Base-by-base conservation (phyloP, 164 flowering plant species). In the Aristolochia californica region DNA sequence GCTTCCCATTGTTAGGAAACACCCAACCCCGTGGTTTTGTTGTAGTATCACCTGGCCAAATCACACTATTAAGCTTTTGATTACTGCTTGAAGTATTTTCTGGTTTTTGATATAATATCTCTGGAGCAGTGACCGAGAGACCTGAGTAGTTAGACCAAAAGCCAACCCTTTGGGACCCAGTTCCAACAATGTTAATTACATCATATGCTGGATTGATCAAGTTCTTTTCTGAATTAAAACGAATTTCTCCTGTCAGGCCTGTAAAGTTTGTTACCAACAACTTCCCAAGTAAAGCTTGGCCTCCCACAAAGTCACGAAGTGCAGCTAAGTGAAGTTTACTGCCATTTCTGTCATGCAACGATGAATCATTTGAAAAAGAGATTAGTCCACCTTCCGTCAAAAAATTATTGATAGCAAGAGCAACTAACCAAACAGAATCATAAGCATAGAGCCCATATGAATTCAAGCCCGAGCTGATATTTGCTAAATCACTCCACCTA, bases 121-220 rank as follows among this genome's bases (percentile, higher is more conserved):
- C 98, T 16, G 98, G 98, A 56, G 83, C 28, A 58, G 69, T 62
- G 59, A 75, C 63, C 20, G 98, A 88, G 38, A 91, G 80, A 62
- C 81, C 73, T 13, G 98, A 85, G 61, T 85, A 65, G 62, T 88
- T 87, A 45, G 94, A 78, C 98, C 98, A 91, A 61, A 74, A 88
- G 25, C 98, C 98, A 60, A 91, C 66, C 56, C 65, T 75, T 23
- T 78, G 78, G 5, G 65, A 24, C 5, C 79, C 84, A 20, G 76
- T 70, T 16, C 87, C 81, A 43, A 63, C 86, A 63, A 88, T 70
- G 67, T 85, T 91, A 5, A 91, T 62, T 18, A 91, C 50, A 43
- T 88, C 97, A 65, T 66, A 84, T 11, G 88, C 91, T 53, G 87
- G 83, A 56, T 65, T 72, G 55, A 85, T 59, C 30, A 79, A 70